A percentile compares a stretch with the other conserved stretches of the same genome.
phyloP scores from a whole-genome alignment of 2,329 filamentous ascomycete species.

The Akanthomyces lecanii region DNA sequence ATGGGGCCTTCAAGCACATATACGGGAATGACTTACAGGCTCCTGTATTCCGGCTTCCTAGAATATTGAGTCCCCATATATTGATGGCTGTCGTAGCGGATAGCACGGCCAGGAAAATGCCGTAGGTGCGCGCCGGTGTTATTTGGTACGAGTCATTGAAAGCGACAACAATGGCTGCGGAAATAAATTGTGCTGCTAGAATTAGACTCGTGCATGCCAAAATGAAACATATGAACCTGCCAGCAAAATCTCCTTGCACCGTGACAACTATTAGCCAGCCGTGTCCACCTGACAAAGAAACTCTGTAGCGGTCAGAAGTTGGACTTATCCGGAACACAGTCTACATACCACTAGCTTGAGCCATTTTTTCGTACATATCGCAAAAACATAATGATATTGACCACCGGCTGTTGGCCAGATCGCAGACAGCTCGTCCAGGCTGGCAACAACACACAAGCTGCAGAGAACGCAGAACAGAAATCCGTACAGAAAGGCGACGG shows the following conservation, averaged over 20 bases:
- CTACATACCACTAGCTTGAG: slow-evolving; percentile 32
- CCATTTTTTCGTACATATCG: slow-evolving; percentile 36
- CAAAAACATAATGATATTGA: slow-evolving; percentile 43
- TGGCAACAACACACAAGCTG: slow-evolving; percentile 39
- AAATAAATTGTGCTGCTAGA: slow-evolving; percentile 38
- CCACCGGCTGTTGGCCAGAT: slow-evolving; percentile 45
- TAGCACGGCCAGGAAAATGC: slow-evolving; percentile 38
- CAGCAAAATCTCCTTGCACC: slow-evolving; percentile 39
- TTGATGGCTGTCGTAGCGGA: slow-evolving; percentile 36
- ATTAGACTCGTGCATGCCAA: accelerated
- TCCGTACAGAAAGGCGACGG: slow-evolving; percentile 40
- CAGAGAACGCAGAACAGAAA: slow-evolving; percentile 44
- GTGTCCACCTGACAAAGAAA: slow-evolving; percentile 41
- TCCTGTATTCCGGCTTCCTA: slow-evolving; percentile 39
- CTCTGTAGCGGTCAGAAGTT: slow-evolving; percentile 26
- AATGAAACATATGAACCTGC: slow-evolving; percentile 22
- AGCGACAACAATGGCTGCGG: slow-evolving; percentile 37
- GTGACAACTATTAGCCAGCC: slow-evolving; percentile 44
- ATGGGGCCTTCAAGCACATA: not conserved
- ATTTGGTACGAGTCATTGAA: slow-evolving; percentile 36
- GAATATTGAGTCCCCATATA: slow-evolving; percentile 38
- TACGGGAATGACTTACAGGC: slow-evolving; percentile 27
- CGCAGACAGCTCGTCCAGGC: slow-evolving; percentile 39
- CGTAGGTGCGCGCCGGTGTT: slow-evolving; percentile 37
- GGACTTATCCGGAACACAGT: accelerated